phyloP scores from a whole-genome alignment of 164 flowering plant genomes.

The Liquidambar formosana region DNA sequence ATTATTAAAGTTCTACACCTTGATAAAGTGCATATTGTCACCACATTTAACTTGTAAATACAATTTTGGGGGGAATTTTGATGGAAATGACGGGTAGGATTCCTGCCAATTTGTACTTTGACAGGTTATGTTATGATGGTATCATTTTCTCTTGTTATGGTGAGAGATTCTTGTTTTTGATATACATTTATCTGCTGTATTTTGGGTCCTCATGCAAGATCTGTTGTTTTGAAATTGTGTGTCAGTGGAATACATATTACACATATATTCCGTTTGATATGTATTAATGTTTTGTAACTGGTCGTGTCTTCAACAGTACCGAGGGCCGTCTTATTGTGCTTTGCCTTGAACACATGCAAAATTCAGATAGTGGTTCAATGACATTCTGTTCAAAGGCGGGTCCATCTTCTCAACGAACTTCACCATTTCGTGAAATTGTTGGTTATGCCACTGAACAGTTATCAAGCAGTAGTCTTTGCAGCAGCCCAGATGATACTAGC shows the following conservation, averaged over 20 bases:
- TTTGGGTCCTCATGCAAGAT: no score
- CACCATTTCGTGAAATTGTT: constrained; percentile 68
- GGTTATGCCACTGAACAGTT: constrained; percentile 70
- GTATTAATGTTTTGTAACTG: constrained; percentile 9
- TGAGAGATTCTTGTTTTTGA: no score
- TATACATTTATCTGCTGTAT: no score
- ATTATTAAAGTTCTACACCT: neutral
- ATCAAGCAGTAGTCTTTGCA: constrained; percentile 75
- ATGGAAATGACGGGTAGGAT: neutral
- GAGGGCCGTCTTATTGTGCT: constrained; percentile 84
- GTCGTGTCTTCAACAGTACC: constrained; percentile 44
- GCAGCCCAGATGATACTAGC: constrained; percentile 83
- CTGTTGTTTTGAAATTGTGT: no score
- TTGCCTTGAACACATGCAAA: constrained; percentile 64
- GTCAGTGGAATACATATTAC: no score
- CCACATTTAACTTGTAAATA: no score
- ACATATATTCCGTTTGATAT: neutral
- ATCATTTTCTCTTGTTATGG: neutral
- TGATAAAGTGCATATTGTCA: neutral
- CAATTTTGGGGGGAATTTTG: neutral
- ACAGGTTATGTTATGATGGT: neutral
- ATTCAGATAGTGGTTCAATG: constrained; percentile 66
- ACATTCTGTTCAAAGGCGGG: constrained; percentile 51
- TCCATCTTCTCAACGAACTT: constrained; percentile 58
- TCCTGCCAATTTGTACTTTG: neutral